Conservation (phyloP, 1,139 yeast species). For the Saccharomyces hybrid region DNA sequence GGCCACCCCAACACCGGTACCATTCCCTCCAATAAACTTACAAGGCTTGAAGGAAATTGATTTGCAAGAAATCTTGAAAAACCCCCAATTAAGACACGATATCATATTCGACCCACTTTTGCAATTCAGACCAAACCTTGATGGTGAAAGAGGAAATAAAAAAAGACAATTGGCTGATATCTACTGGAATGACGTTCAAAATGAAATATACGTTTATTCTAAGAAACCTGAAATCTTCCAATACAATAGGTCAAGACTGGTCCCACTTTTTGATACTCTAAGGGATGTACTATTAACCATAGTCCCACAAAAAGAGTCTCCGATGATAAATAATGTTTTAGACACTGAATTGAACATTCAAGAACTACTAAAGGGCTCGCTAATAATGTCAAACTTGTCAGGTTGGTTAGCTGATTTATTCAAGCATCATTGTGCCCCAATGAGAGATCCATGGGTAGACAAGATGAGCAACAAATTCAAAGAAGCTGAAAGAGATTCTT, state of each 20-base stretch:
- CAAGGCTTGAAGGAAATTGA: slow-evolving; percentile 82
- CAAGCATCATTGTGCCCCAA: slow-evolving; percentile 67
- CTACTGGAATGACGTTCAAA: slow-evolving; percentile 73
- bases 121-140: slow-evolving; percentile 85
- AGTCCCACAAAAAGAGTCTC: slow-evolving; percentile 71
- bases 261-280: slow-evolving; percentile 64
- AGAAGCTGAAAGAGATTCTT: slow-evolving; percentile 48
- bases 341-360: slow-evolving; percentile 73
- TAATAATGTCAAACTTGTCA: slow-evolving; percentile 26
- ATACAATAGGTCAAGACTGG: slow-evolving; percentile 45
- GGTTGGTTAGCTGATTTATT: slow-evolving; percentile 31
- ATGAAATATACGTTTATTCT: slow-evolving; percentile 40
- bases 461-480: slow-evolving; percentile 69
- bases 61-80: slow-evolving; percentile 77
- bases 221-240: slow-evolving; percentile 29
- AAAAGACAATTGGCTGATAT: slow-evolving; percentile 69
- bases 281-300: slow-evolving; percentile 68
- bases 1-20: slow-evolving; percentile 23
- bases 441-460: slow-evolving; percentile 87
- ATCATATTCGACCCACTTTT: slow-evolving; percentile 86
- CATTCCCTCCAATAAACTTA: slow-evolving; percentile 73
- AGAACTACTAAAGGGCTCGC: slow-evolving; percentile 51
- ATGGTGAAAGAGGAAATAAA: slow-evolving; percentile 80
- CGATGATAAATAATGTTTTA: slow-evolving; percentile 61
- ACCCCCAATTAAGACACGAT: slow-evolving; percentile 90